Base-by-base conservation (phyloP, 2,329 filamentous ascomycete genomes). In the Aschersonia sp. region DNA sequence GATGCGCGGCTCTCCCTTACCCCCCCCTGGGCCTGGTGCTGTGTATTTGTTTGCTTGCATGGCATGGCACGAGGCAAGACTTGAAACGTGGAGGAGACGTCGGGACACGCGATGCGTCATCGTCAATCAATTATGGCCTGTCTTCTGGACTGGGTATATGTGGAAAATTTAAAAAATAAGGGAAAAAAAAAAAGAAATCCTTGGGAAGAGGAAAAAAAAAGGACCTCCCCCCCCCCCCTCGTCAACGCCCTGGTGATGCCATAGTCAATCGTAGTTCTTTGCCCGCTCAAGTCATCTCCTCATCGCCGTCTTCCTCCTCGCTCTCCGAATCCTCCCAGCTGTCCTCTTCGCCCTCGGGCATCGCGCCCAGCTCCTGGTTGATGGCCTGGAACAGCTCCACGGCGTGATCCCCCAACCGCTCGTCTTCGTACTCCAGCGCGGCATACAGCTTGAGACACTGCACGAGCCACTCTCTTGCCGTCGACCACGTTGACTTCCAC, bases 341-440 rank as follows among this genome's bases (percentile, higher is more conserved):
- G n/a, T 71, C 74, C 22, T 76, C 73, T 22, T 76, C 73, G 14
- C 72, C 70, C 32, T 73, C 71, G 14, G 69, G 66, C 10, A 73
- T 70, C 54, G 77, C 76, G 4, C 81, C 82, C 4, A 89, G 67
- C 56, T 79, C 79, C 49, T 74, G 70, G 54, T 76, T 77, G 49
- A 88, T 76, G 47, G 68, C 71, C 41, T 70, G 68, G 42, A 87
- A 66, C 43, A 94, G 70, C 67, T 92, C 85, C 50, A 74, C 68
- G 0, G 84, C 81, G 60, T 94, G 87, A 50, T 84, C 79, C 46
- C 80, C 79, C 30, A 94, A 68, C 53, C 83, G 72, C 51, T 87
- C 83, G 55, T 94, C 87, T 61, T 94, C 89, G 61, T 95, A 97
- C 46, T 90, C 81, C 56, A 92, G 75, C 56, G 76, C 60, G 40